Base-by-base conservation (phyloP, 2,329 filamentous ascomycete species). In the Ophiostoma sp. region DNA sequence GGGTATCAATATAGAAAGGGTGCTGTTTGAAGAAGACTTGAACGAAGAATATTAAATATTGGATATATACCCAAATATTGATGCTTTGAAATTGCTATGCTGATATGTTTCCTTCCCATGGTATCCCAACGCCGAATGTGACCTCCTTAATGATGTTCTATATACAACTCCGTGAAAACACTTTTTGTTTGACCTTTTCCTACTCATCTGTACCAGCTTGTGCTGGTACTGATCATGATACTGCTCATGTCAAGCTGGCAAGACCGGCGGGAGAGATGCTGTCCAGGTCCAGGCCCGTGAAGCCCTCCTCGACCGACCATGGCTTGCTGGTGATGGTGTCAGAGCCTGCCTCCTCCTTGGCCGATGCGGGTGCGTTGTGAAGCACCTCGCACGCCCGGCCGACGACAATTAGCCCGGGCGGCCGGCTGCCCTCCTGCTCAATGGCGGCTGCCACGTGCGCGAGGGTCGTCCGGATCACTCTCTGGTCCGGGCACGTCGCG, bases 401-500 rank as follows among this genome's bases (percentile, higher is more conserved):
- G 0, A 97, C 89, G 0, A 98, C 92, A 39, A 99, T 80, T 72
- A 99, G 78, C 0, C 95, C 95, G 0, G 95, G 95, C 17, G 95
- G 95, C 48, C 94, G 83, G 74, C 91, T 95, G 0, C 95, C 95
- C 76, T 96, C 93, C 67, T 91, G 88, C 78, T 97, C 93, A 65
- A 99, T 89, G 0, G 95, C 95, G 68, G 88, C 85, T 33, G 86
- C 90, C 1, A 98, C 92, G 75, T 90, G 85, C 75, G 89, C 85
- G 33, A 99, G 80, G 0, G 93, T 97, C 1, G 93, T 95, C 70
- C 95, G 85, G 36, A 99, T 94, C 20, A 99, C 92, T 67, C 94
- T 85, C 81, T 99, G 95, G 77, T 99, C 95, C 0, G 93, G 91
- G 77, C 95, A 99, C 72, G 92, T 96, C 6, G 95, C 95, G 48